Evolutionary conservation across 768 basidiomycete genomes (phyloP), one percentile per base, ranked within the genome.

Genomic region (Auricularia heimuer): DNA sequence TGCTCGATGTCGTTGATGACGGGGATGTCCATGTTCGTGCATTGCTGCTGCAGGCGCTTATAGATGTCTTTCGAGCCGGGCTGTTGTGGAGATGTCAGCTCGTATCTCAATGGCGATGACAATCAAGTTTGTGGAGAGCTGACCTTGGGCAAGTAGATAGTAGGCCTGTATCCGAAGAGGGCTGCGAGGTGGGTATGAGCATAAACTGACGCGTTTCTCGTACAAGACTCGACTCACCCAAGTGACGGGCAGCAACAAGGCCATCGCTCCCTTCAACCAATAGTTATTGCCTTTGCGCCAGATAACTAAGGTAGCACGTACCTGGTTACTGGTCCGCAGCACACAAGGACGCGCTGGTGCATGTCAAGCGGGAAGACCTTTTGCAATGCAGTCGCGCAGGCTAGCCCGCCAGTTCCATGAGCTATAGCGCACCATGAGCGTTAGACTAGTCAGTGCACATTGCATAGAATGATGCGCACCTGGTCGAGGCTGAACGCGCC

Each of bases 301-400:
- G 66, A 44, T 36, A 36, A 33, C 56, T n/a, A 63, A 61, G 6
- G 24, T 54, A 21, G 35, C 35, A 45, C 56, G 11, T 45, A 74
- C 93, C 79, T 98, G 96, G 71, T 98, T 98, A 51, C 97, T 6
- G 97, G 95, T 18, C 97, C 97, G 73, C 95, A 98, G 71, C 92
- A 94, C 11, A 98, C 91, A n/a, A 98, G 79, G 4, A 98, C 92
- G 11, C 85, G 83, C 44, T 81, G 82, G 73, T 91, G 85, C 56
- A 79, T 82, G 3, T 86, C 83, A 36, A 81, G 84, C 47, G 78
- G 79, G 73, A 92, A 98, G 0, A 86, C 85, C n/a, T 80, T 87
- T 4, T 89, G 86, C 2, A 98, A 77, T 0, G 90, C 83, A 73
- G 95, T 92, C 0, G 96, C 97, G 72, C 95, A 95, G 1, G 96